Evolutionary conservation across 1,284 basidiomycete genomes (phyloP).

Genomic region (Anthracocystis walkeri): DNA sequence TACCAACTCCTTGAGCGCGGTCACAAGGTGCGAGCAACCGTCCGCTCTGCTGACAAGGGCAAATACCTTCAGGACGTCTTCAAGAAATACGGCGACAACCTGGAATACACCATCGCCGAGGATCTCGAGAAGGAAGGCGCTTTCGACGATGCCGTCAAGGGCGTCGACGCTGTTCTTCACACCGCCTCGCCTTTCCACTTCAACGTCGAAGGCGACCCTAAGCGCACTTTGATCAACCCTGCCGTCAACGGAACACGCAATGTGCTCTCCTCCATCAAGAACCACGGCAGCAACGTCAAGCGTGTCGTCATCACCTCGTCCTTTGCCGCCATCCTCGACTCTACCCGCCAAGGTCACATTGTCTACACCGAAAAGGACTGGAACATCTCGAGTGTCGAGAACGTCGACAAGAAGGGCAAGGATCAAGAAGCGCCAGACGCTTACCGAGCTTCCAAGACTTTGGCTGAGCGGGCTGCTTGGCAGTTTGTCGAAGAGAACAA

Average conservation of each 20-base stretch:
- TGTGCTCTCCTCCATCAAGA: slow-evolving; percentile 74
- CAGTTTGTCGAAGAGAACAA: slow-evolving; percentile 58
- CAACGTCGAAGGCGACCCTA: slow-evolving; percentile 59
- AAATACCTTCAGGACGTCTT: slow-evolving; percentile 73
- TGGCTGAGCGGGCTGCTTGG: slow-evolving; percentile 76
- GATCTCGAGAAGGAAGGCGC: slow-evolving; percentile 76
- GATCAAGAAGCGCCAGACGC: slow-evolving; percentile 71
- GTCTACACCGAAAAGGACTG: slow-evolving; percentile 74
- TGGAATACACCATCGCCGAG: slow-evolving; percentile 74
- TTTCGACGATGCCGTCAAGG: slow-evolving; percentile 79
- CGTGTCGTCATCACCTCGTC: slow-evolving; percentile 79
- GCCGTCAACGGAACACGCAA: slow-evolving; percentile 77
- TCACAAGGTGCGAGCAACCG: slow-evolving; percentile 74
- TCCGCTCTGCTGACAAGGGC: slow-evolving; percentile 74
- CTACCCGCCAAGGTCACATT: slow-evolving; percentile 46
- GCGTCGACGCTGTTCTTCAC: slow-evolving; percentile 76
- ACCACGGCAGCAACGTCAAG: slow-evolving; percentile 73
- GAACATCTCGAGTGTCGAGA: slow-evolving; percentile 75
- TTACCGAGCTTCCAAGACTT: slow-evolving; percentile 74
- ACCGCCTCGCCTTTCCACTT: slow-evolving; percentile 74
- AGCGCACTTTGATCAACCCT: slow-evolving; percentile 73
- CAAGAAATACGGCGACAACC: slow-evolving; percentile 72
- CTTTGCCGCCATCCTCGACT: slow-evolving; percentile 73
- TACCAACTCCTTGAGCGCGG: slow-evolving; percentile 71
- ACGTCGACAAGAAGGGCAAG: slow-evolving; percentile 60